Evolutionary conservation across 2,329 filamentous ascomycete species (phyloP).

Genomic region (Ascochyta lentis): DNA sequence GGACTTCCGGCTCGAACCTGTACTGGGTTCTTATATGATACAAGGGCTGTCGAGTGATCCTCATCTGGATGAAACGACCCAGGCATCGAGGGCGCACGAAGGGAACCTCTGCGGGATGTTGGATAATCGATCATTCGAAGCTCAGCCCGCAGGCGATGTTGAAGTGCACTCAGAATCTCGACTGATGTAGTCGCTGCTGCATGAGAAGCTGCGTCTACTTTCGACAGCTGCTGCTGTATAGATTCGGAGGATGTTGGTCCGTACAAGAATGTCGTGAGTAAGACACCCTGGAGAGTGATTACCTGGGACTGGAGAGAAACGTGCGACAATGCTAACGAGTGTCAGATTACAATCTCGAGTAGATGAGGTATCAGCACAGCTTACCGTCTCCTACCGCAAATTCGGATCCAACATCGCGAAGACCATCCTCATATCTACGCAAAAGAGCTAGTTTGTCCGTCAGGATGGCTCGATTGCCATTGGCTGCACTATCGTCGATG

Average conservation of each 20-base stretch:
- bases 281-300: conserved; percentile 42
- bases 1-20: conserved; percentile 26
- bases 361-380: not conserved
- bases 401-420: conserved; percentile 34
- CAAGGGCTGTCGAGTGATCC: conserved; percentile 32
- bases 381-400: conserved; percentile 46
- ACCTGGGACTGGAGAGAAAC: conserved; percentile 44
- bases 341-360: not conserved
- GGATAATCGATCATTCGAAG: conserved; percentile 18
- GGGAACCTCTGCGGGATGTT: conserved; percentile 3
- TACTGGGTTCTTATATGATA: conserved; percentile 27
- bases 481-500: conserved; percentile 34
- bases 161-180: conserved; percentile 36
- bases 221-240: conserved; percentile 42
- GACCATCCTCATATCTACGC: conserved; percentile 39
- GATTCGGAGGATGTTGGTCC: conserved; percentile 43
- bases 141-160: conserved; percentile 32
- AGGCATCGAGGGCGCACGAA: conserved; percentile 6
- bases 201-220: conserved; percentile 39
- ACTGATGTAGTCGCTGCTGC: conserved; percentile 37
- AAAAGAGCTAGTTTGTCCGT: conserved; percentile 44
- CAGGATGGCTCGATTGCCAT: conserved; percentile 37
- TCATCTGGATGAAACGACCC: conserved; percentile 4
- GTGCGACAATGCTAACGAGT: conserved; percentile 37
- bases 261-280: conserved; percentile 45